Conservation (phyloP, 2,329 filamentous ascomycete species). For the Tolypocladium paradoxum region DNA sequence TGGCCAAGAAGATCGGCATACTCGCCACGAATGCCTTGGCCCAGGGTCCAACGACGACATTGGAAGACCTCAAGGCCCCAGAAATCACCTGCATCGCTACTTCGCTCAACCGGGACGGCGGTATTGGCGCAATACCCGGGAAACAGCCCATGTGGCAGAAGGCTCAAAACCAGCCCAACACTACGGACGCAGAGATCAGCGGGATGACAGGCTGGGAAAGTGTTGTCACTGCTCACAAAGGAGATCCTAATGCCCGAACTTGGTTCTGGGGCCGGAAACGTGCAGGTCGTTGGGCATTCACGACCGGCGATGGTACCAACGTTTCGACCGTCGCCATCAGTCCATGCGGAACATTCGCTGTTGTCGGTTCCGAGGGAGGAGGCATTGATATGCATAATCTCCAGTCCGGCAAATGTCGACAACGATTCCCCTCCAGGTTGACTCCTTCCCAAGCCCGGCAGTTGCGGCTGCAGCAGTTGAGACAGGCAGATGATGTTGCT, state of each 20-base stretch:
- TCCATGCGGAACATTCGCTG: constrained; percentile 84
- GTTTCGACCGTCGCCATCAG: constrained; percentile 84
- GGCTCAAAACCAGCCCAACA: constrained; percentile 49
- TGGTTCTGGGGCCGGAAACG: constrained; percentile 98
- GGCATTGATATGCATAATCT: constrained; percentile 93
- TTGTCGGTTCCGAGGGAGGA: constrained; percentile 76
- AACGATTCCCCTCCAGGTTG: constrained; percentile 72
- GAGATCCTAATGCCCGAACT: constrained; percentile 75
- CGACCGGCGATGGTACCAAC: constrained; percentile 71
- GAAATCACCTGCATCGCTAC: constrained; percentile 88
- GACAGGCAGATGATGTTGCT: constrained; percentile 45
- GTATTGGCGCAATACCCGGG: constrained; percentile 74
- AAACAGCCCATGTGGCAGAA: constrained; percentile 79
- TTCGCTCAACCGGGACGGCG: constrained; percentile 87
- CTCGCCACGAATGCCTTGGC: constrained; percentile 44
- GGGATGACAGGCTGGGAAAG: constrained; percentile 92
- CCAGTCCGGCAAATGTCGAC: constrained; percentile 81
- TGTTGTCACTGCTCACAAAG: constrained; percentile 82
- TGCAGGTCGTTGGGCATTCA: constrained; percentile 86
- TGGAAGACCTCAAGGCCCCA: constrained; percentile 76
- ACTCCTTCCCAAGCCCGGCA: constrained; percentile 71
- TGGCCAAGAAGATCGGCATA: constrained; percentile 79
- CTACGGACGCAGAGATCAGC: constrained; percentile 59
- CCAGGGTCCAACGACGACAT: constrained; percentile 49
- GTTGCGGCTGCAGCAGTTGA: constrained; percentile 54